A percentile compares a stretch with the other conserved stretches of the same genome.
phyloP scores from a whole-genome alignment of 1,284 basidiomycete genomes.

The Leccinum pachyderme region DNA sequence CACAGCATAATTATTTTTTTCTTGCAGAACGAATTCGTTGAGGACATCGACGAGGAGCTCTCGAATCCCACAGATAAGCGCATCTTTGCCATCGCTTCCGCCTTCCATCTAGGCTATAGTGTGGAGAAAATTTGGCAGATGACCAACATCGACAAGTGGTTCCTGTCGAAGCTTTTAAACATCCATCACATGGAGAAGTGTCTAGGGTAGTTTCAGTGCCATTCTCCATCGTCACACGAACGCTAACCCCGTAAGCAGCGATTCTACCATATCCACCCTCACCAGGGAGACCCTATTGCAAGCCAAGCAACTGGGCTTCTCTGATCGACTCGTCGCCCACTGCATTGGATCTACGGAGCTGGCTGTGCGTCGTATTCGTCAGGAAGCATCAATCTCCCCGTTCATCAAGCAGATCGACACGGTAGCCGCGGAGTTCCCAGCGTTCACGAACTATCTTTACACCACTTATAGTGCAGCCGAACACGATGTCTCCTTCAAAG shows the following conservation, averaged over 20 bases:
- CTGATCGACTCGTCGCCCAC: conserved; percentile 84
- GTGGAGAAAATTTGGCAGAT: conserved; percentile 97
- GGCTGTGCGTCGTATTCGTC: conserved; percentile 82
- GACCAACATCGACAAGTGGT: conserved; percentile 99
- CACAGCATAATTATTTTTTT: not conserved
- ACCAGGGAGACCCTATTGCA: conserved; percentile 68
- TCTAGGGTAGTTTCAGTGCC: conserved; percentile 55
- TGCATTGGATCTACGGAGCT: conserved; percentile 86
- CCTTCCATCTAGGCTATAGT: conserved; percentile 86
- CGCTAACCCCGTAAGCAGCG: conserved; percentile 40
- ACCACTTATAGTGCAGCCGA: conserved; percentile 95
- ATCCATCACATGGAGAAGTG: conserved; percentile 79
- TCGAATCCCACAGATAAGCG: conserved; percentile 89
- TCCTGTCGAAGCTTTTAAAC: conserved; percentile 85
- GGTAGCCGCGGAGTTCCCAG: conserved; percentile 98
- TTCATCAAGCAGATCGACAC: conserved; percentile 99
- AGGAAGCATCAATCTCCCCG: conserved; percentile 81
- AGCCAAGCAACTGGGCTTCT: conserved; percentile 96
- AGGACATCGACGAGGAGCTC: conserved; percentile 85
- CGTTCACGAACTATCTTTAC: conserved; percentile 98
- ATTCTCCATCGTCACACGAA: not conserved
- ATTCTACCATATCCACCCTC: conserved; percentile 69
- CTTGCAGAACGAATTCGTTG: conserved; percentile 75
- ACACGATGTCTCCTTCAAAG: conserved; percentile 87
- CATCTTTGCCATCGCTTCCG: conserved; percentile 88